These are phyloP conservation scores for Bipolaris oryzae DNA, from an alignment of 2,329 filamentous ascomycete species.

Conservation along the genomic window DNA sequence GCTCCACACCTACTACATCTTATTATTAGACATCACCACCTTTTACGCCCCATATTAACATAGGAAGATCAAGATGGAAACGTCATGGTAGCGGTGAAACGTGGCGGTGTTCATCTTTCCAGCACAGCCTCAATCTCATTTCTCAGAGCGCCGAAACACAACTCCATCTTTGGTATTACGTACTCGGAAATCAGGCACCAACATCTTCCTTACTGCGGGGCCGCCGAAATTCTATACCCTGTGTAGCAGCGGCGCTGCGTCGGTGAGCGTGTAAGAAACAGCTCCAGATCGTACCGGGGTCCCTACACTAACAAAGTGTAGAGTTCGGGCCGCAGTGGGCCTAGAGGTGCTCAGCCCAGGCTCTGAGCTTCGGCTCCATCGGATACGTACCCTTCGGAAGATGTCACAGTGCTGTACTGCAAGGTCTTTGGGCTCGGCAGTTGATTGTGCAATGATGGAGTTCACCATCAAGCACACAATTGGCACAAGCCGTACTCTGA, in stretches of 20 bases:
- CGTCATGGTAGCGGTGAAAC: not conserved
- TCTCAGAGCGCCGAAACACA: constrained; percentile 1
- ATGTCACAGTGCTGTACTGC: not conserved
- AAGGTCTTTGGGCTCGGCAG: not conserved
- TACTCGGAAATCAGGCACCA: not conserved
- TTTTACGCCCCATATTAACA: not conserved
- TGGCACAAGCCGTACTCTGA: not conserved
- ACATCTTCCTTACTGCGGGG: not conserved
- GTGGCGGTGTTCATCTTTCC: constrained; percentile 8
- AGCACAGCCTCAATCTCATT: constrained; percentile 6
- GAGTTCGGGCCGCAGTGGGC: not conserved
- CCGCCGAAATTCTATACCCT: not conserved
- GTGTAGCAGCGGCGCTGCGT: not conserved
- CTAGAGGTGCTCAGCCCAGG: constrained; percentile 8
- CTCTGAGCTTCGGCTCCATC: not conserved
- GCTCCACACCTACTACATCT: not conserved
- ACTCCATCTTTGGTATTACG: not conserved
- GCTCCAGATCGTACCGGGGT: not conserved
- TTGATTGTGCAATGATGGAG: not conserved
- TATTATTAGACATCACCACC: constrained; percentile 1
- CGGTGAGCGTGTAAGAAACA: constrained; percentile 5
- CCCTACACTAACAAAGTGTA: constrained; percentile 1
- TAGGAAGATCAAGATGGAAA: not conserved
- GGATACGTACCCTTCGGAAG: not conserved
- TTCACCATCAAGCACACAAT: not conserved